These are phyloP conservation scores for Aspergillus affinis DNA, from an alignment of 495 filamentous ascomycete species.

Conservation along the genomic window DNA sequence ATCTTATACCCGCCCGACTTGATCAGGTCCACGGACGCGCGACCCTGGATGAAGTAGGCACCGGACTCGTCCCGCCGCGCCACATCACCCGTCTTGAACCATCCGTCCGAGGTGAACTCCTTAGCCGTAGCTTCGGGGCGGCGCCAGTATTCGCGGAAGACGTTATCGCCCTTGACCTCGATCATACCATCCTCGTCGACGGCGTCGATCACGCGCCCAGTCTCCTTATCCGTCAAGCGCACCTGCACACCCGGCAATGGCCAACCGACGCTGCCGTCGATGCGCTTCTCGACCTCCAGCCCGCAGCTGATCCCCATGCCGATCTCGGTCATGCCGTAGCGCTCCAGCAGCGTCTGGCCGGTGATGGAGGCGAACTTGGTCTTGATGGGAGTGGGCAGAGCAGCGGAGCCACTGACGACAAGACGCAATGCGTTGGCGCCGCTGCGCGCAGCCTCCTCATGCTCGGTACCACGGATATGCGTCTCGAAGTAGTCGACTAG, in stretches of 20 bases:
- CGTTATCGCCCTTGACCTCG: constrained; percentile 44
- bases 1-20: constrained; percentile 50
- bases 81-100: constrained; percentile 52
- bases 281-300: constrained; percentile 33
- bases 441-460: constrained; percentile 29
- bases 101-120: constrained; percentile 45
- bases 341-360: constrained; percentile 42
- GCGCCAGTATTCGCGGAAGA: constrained; percentile 47
- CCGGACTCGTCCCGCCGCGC: constrained; percentile 38
- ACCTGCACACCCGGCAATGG: constrained; percentile 44
- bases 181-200: constrained; percentile 46
- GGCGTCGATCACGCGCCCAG: constrained; percentile 31
- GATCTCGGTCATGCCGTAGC: constrained; percentile 50
- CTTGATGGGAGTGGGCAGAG: constrained; percentile 44
- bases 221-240: constrained; percentile 42
- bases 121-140: constrained; percentile 42
- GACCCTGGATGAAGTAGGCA: constrained; percentile 46
- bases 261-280: constrained; percentile 50
- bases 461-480: constrained; percentile 40
- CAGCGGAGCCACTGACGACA: constrained; percentile 44
- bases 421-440: constrained; percentile 39
- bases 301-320: constrained; percentile 49
- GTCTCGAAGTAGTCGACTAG: constrained; percentile 47
- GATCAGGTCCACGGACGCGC: constrained; percentile 47
- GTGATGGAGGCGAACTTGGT: constrained; percentile 43